Conservation (phyloP, 768 basidiomycete genomes). For the Phlegmacium glaucopus region DNA sequence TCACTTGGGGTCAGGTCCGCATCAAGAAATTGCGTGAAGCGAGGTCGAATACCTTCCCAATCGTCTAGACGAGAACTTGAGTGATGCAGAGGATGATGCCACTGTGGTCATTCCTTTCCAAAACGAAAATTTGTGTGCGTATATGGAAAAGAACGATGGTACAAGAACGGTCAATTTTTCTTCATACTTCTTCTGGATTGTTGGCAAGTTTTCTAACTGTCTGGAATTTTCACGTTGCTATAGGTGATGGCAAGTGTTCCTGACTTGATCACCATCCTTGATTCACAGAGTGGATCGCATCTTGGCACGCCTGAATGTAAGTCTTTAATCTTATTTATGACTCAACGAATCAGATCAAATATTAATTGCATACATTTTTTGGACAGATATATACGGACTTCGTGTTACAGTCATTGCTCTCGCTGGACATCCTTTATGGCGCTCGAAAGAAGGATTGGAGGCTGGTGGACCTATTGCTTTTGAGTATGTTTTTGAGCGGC, state of each 20-base stretch:
- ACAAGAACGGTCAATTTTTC: conserved; percentile 12
- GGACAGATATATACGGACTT: conserved; percentile 47
- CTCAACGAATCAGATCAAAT: background rate
- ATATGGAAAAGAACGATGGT: conserved; percentile 32
- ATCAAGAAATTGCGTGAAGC: conserved; percentile 25
- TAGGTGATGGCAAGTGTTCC: conserved; percentile 57
- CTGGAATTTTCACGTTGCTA: no score
- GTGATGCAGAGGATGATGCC: background rate
- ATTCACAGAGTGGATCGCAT: conserved; percentile 57
- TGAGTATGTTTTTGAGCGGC: conserved; percentile 32
- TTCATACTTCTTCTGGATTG: background rate
- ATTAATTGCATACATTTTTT: no score
- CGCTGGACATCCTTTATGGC: conserved; percentile 54
- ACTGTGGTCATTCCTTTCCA: conserved; percentile 54
- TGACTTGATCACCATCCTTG: conserved; percentile 61
- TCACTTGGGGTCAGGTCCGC: conserved; percentile 33
- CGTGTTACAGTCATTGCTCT: conserved; percentile 44
- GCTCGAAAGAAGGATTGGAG: conserved; percentile 44
- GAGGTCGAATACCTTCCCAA: conserved; percentile 23
- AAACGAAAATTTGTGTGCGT: conserved; percentile 58
- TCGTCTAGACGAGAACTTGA: background rate
- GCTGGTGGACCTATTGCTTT: conserved; percentile 53
- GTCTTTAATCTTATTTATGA: conserved; percentile 2
- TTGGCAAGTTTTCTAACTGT: background rate
- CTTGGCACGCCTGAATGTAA: conserved; percentile 55